phyloP scores from a whole-genome alignment of 331 rosid species.

The Quercus tomentella region DNA sequence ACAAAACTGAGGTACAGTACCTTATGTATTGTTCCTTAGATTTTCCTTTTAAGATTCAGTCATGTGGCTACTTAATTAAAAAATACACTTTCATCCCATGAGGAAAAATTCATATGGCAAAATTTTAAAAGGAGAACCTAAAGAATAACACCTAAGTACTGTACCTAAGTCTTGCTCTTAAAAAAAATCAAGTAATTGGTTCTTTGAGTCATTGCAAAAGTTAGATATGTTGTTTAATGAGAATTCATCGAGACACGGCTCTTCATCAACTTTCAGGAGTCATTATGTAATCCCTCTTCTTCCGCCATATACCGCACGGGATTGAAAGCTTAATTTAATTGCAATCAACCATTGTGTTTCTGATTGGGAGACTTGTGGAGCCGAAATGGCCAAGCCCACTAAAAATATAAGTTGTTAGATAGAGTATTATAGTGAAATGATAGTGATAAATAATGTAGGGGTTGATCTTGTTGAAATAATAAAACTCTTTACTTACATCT shows the following conservation, averaged over 20 bases:
- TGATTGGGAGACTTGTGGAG: neutral
- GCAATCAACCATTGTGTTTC: neutral
- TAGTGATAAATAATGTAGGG: neutral
- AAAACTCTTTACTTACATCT: neutral
- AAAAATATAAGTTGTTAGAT: neutral
- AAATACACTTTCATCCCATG: too few species aligned
- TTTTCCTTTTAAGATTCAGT: too few species aligned
- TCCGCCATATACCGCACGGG: neutral
- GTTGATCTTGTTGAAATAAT: neutral
- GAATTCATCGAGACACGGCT: too few species aligned
- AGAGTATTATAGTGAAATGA: neutral
- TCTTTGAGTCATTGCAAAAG: too few species aligned
- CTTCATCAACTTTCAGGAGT: too few species aligned
- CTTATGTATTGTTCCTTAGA: accelerated
- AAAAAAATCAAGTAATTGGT: too few species aligned
- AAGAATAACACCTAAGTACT: accelerated
- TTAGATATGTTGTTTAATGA: too few species aligned
- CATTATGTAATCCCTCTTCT: neutral
- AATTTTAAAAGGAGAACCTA: accelerated
- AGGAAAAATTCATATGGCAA: accelerated
- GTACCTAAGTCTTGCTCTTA: accelerated
- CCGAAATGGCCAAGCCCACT: neutral
- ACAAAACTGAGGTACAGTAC: too few species aligned
- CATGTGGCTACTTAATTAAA: too few species aligned
- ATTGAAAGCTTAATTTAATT: neutral